Evolutionary conservation across 345 rosid genomes (phyloP).

Genomic region (Garcia nutans): DNA sequence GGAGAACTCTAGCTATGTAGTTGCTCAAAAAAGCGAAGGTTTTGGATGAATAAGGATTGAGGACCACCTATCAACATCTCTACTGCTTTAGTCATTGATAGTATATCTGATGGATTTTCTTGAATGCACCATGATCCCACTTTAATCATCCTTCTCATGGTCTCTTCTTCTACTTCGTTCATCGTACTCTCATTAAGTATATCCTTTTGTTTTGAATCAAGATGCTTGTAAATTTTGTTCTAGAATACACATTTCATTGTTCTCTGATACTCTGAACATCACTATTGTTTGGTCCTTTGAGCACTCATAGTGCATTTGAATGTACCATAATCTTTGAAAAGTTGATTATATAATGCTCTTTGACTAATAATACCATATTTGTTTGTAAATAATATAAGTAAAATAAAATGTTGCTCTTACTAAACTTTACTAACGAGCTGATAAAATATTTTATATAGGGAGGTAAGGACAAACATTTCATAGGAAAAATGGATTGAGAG

Average conservation of each 20-base stretch:
- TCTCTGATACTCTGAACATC: neutral
- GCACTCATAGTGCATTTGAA: neutral
- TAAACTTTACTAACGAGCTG: no score
- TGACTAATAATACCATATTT: no score
- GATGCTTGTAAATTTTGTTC: neutral
- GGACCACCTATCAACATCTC: constrained; percentile 2
- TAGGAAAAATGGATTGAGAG: no score
- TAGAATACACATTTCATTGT: neutral
- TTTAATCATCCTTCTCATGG: neutral
- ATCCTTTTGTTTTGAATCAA: no score
- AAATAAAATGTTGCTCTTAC: no score
- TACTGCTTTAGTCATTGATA: constrained; percentile 2
- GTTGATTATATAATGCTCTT: no score
- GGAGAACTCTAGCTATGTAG: neutral
- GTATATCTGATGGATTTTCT: constrained; percentile 5
- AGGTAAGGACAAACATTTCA: constrained; percentile 10
- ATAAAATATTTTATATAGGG: no score
- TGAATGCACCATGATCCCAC: constrained; percentile 12
- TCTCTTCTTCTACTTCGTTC: neutral
- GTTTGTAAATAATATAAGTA: no score
- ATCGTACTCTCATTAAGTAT: neutral
- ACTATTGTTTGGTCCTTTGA: neutral
- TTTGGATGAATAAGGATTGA: constrained; percentile 1
- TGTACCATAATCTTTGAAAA: no score
- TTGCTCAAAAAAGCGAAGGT: neutral